Evolutionary conservation across 805 yeast genomes (phyloP), one percentile per base, ranked within the genome.

Genomic region (Wickerhamomyces subpelliculosus): DNA sequence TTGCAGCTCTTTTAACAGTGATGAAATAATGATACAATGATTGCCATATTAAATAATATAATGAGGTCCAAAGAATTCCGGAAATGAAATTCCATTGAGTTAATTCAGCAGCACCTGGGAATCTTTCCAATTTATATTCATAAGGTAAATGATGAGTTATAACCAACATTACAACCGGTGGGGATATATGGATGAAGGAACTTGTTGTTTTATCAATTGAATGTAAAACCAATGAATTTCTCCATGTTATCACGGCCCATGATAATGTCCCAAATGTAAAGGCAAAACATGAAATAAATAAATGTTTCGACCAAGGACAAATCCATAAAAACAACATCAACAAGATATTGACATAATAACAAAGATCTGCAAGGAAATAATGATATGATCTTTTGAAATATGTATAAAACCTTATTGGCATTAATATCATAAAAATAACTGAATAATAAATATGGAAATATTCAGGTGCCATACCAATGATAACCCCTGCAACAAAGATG

Each of bases 231-330:
- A 90, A 67, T 7, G 96, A 88, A 58, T 90, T 90, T 49, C 95
- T 71, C 98, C 97, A 90, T 0, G 96, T 85, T 32, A 90, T 79
- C 18, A 90, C 96, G 0, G 97, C 97, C 73, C 86, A 89, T 6
- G 95, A 75, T 39, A 90, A 62, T 0, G 97, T 86, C 1, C 97
- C 98, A 64, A 83, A 79, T 1, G 93, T 73, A 43, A 90, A 76
- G 9, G 96, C 83, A 60, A 85, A 89, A 47, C 94, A 87, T 3
- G 90, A 73, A 13, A 85, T 76, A 61, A 83, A 90, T 19, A 90
- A 65, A 48, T 79, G 73, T 28, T 70, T 68, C 3, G 95, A 84
- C 25, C 68, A 52, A 0, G 98, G 97, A 44, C 80, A 78, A 5
- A 78, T 66, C 97, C 97, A 90, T 24, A 90, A 70, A 54, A 75